Percentiles rank a stretch among this genome's conserved stretches.
These are phyloP conservation scores for Apiospora phragmitis DNA, from an alignment of 2,329 filamentous ascomycete species.

Conservation along the genomic window DNA sequence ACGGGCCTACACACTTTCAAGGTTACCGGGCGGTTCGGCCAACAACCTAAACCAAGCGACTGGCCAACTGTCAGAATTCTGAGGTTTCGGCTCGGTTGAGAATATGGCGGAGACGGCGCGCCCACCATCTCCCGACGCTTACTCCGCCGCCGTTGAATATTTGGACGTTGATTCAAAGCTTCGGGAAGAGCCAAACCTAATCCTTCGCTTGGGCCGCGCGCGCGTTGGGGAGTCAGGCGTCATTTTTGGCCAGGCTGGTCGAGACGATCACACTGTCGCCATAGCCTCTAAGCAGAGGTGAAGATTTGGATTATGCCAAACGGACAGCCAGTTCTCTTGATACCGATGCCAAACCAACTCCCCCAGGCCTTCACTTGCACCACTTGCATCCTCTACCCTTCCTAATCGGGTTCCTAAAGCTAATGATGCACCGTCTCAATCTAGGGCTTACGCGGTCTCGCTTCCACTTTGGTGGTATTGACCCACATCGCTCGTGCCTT, in stretches of 20 bases:
- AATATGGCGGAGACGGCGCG: background rate
- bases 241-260: background rate
- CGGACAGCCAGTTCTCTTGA: background rate
- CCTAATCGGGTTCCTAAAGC: background rate
- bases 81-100: background rate
- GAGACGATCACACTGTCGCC: background rate
- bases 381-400: background rate
- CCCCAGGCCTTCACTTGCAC: background rate
- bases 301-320: background rate
- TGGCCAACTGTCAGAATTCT: constrained; percentile 40
- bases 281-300: background rate
- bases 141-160: background rate
- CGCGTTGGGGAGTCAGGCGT: background rate
- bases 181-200: background rate
- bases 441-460: constrained; percentile 57
- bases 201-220: background rate
- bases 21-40: constrained; percentile 33
- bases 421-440: constrained; percentile 12
- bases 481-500: constrained; percentile 55
- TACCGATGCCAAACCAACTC: background rate
- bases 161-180: background rate
- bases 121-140: background rate
- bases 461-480: constrained; percentile 54
- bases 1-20: constrained; percentile 42
- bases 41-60: constrained; percentile 10